A percentile compares a stretch with the other conserved stretches of the same genome.
Conservation (phyloP, 2,329 filamentous ascomycete genomes). For the Verticillium alfalfae region DNA sequence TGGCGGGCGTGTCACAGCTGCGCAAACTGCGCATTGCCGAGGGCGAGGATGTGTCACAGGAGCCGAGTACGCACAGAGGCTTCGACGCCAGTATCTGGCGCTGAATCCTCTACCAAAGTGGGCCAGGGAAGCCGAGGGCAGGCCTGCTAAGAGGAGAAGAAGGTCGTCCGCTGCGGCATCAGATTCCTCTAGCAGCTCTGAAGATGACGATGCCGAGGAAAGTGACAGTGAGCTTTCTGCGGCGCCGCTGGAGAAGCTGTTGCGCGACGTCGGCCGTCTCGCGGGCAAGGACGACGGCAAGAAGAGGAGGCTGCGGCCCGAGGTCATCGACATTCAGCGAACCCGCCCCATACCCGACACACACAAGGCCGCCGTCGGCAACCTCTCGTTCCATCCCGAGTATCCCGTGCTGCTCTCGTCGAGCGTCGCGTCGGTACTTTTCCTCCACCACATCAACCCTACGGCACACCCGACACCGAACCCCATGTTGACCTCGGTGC, state of each 20-base stretch:
- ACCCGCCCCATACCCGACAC: conserved; percentile 77
- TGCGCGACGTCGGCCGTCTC: conserved; percentile 69
- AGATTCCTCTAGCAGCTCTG: conserved; percentile 23
- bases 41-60: conserved; percentile 83
- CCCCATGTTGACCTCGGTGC: conserved; percentile 83
- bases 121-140: conserved; percentile 46
- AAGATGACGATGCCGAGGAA: conserved; percentile 47
- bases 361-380: conserved; percentile 75
- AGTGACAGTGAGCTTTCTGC: conserved; percentile 55
- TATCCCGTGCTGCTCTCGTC: conserved; percentile 87
- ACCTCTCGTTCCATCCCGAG: conserved; percentile 82
- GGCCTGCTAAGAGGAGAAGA: conserved; percentile 44
- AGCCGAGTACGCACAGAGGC: conserved; percentile 73
- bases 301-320: conserved; percentile 71
- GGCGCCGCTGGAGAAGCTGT: conserved; percentile 72
- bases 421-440: conserved; percentile 77
- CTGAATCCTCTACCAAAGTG: conserved; percentile 57
- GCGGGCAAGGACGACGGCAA: conserved; percentile 35
- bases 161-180: conserved; percentile 42
- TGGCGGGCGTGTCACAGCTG: conserved; percentile 68
- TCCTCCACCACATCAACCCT: conserved; percentile 82
- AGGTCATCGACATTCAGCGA: conserved; percentile 85
- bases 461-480: conserved; percentile 73
- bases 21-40: conserved; percentile 79
- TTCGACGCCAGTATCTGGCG: conserved; percentile 70